phyloP scores from a whole-genome alignment of 257 asterid genomes.

The Linaria vulgaris region DNA sequence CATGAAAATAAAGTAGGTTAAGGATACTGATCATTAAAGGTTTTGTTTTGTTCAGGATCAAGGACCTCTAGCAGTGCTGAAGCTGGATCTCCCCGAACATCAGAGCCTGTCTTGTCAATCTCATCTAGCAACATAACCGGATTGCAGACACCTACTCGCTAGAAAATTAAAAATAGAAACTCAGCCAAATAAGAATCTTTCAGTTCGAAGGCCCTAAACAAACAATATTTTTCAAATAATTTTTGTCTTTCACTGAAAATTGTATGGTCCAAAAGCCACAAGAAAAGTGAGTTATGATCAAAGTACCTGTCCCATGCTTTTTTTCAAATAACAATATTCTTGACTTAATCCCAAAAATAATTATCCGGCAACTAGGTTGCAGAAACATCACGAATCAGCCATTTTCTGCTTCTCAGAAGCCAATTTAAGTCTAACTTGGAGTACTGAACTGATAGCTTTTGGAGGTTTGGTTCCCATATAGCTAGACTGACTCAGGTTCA shows the following conservation, averaged over 20 bases:
- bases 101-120: constrained; percentile 98
- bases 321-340: not conserved
- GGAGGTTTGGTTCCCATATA: no score
- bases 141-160: constrained; percentile 94
- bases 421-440: no score
- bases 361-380: constrained; percentile 9
- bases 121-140: constrained; percentile 99
- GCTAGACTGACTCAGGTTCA: not conserved
- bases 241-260: constrained; percentile 11
- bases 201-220: not conserved
- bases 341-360: not conserved
- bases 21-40: constrained; percentile 99
- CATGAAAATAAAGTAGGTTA: constrained; percentile 17
- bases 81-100: constrained; percentile 99
- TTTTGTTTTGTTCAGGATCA: constrained; percentile 95
- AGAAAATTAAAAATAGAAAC: constrained; percentile 27
- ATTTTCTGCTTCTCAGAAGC: no score
- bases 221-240: not conserved
- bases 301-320: no score
- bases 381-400: constrained; percentile 6
- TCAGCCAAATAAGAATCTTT: not conserved
- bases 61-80: constrained; percentile 97
- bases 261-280: not conserved
- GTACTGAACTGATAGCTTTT: no score
- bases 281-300: no score